A percentile compares a stretch with the other conserved stretches of the same genome.
Evolutionary conservation across 2,329 filamentous ascomycete species (phyloP).

Genomic region (Colletotrichum acutatum): DNA sequence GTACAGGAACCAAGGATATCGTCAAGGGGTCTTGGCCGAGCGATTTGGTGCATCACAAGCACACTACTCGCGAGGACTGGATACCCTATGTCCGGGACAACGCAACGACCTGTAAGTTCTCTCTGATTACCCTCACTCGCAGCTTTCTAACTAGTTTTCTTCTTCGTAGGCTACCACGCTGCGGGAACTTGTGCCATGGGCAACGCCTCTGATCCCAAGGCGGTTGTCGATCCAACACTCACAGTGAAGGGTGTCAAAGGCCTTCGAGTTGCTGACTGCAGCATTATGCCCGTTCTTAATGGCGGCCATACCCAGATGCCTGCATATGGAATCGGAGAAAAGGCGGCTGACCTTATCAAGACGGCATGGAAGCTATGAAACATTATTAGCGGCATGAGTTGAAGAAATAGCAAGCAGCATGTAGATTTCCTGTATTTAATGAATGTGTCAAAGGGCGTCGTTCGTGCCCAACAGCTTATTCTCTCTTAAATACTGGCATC

Average conservation of each 20-base stretch:
- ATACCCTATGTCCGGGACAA: constrained; percentile 65
- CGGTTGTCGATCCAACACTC: constrained; percentile 65
- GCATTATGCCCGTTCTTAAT: constrained; percentile 62
- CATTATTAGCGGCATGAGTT: too few relatives aligned
- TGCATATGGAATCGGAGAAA: constrained; percentile 67
- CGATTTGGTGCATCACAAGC: constrained; percentile 60
- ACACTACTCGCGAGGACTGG: constrained; percentile 68
- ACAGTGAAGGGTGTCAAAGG: constrained; percentile 61
- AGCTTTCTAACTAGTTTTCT: neutral
- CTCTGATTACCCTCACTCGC: neutral
- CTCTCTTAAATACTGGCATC: constrained; percentile 35
- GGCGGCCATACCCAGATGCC: constrained; percentile 67
- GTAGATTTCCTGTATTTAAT: neutral
- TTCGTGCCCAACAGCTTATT: neutral
- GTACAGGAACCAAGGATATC: constrained; percentile 66
- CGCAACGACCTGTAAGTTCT: constrained; percentile 66
- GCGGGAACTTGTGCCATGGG: constrained; percentile 66
- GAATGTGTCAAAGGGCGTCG: too few relatives aligned
- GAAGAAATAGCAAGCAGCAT: neutral
- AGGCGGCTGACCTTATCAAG: constrained; percentile 60
- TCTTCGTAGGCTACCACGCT: constrained; percentile 62
- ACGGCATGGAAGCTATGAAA: constrained; percentile 37
- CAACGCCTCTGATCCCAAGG: constrained; percentile 54
- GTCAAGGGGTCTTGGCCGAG: constrained; percentile 70
- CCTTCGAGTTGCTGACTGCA: constrained; percentile 65